Evolutionary conservation across 805 yeast genomes (phyloP).

Genomic region (Starmerella bacillaris): DNA sequence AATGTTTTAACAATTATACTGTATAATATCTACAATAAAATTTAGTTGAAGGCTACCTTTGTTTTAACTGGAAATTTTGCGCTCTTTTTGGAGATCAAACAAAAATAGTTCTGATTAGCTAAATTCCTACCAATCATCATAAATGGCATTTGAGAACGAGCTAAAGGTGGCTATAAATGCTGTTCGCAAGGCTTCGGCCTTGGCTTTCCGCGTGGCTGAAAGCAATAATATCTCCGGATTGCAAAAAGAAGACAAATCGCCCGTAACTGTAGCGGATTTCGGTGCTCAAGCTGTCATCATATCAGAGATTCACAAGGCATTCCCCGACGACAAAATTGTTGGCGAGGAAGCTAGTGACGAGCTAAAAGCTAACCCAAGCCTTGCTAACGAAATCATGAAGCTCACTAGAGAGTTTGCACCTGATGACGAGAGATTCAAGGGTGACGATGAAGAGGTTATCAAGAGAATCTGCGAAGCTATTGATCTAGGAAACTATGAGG

Average conservation of each 20-base stretch:
- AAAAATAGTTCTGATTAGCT: too few species aligned
- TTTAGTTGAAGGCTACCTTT: too few species aligned
- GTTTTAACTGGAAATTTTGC: too few species aligned
- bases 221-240: conserved; percentile 22
- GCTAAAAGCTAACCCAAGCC: conserved; percentile 33
- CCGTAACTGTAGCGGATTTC: conserved; percentile 88
- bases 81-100: too few species aligned
- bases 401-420: conserved; percentile 39
- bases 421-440: conserved; percentile 15
- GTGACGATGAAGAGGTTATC: conserved; percentile 20
- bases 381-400: conserved; percentile 39
- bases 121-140: too few species aligned
- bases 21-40: too few species aligned
- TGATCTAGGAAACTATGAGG: conserved; percentile 62
- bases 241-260: conserved; percentile 75
- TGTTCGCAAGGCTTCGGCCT: conserved; percentile 65
- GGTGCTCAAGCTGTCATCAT: conserved; percentile 90
- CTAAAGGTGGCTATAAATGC: conserved; percentile 71
- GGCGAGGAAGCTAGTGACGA: conserved; percentile 84
- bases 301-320: conserved; percentile 57
- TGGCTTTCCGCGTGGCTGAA: conserved; percentile 43
- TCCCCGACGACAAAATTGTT: conserved; percentile 72
- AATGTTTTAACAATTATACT: too few species aligned
- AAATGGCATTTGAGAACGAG: conserved; percentile 28
- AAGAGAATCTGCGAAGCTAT: conserved; percentile 44